Base-by-base conservation (phyloP, 768 basidiomycete genomes). In the Thelephora ganbajun region DNA sequence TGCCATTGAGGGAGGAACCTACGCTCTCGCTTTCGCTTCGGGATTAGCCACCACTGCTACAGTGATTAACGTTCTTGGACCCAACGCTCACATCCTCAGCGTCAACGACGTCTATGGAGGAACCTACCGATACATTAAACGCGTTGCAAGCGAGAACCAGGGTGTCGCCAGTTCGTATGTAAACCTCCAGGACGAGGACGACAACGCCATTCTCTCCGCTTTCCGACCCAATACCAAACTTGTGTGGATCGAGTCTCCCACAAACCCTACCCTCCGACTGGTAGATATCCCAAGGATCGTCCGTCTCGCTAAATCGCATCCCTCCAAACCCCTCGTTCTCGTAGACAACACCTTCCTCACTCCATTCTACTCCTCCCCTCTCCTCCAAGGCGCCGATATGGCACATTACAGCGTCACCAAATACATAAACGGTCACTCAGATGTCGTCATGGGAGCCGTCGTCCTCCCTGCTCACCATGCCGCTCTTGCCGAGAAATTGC, bases 291-390 rank as follows among this genome's bases (percentile, higher is more conserved):
- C 70, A 1, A 75, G 78, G 47, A 76, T 98, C 53, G 72, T 77
- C 20, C 59, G 71, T 11, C 65, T 94, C 44, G 80, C 80, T 2
- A 74, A 70, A 47, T 67, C 76, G 0, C 79, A 83, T 45, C 73
- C 77, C 0, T 71, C 77, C 0, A 59, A 64, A 0, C 92, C 93
- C 0, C 68, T 91, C 23, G 76, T 99, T 12, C 75, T 93, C 43
- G 84, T 97, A 41, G 93, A 97, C 70, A 91, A 87, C 67, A 96
- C 92, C 19, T 96, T 94, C 74, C 72, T 91, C 35, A 93, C 90
- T 0, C 89, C 94, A 0, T 97, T 80, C 68, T 97, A 83, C 69
- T 75, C 79, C 35, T 89, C 88, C 0, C 93, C 93, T 0, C 78
- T 97, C 33, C 73, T 83, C 48, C 80, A 76, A 22, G 78, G 83